Percentiles rank a stretch among this genome's conserved stretches.
phyloP scores from a whole-genome alignment of 805 yeast species.

The Yamadazyma sp. region DNA sequence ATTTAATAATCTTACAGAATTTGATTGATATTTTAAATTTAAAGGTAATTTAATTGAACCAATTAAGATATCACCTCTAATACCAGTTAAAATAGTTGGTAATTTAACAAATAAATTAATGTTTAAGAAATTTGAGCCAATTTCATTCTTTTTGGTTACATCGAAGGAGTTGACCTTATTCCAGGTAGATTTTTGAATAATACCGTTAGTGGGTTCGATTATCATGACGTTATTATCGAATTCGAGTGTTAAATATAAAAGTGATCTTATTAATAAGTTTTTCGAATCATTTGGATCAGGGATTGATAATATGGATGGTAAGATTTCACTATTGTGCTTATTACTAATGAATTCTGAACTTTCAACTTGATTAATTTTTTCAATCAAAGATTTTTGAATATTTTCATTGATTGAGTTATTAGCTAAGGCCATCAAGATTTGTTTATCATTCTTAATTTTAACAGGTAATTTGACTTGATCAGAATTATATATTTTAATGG shows the following conservation, averaged over 20 bases:
- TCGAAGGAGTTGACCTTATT: slow-evolving; percentile 90
- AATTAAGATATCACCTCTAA: slow-evolving; percentile 65
- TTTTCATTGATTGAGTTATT: slow-evolving; percentile 41
- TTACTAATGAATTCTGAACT: slow-evolving; percentile 23
- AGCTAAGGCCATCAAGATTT: slow-evolving; percentile 63
- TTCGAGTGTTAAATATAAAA: slow-evolving; percentile 84
- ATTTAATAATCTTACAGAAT: slow-evolving; percentile 56
- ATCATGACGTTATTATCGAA: slow-evolving; percentile 92
- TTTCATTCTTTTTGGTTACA: slow-evolving; percentile 45
- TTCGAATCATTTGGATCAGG: slow-evolving; percentile 31
- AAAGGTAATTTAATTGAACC: slow-evolving; percentile 69
- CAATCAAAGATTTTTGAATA: slow-evolving; percentile 27
- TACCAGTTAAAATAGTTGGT: slow-evolving; percentile 52
- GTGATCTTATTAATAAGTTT: slow-evolving; percentile 53
- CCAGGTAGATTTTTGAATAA: slow-evolving; percentile 75
- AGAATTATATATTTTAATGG: slow-evolving; percentile 74
- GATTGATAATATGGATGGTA: slow-evolving; percentile 55
- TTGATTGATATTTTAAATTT: slow-evolving; percentile 49
- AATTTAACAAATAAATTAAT: slow-evolving; percentile 77
- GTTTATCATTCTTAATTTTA: slow-evolving; percentile 61
- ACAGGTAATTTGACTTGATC: slow-evolving; percentile 68
- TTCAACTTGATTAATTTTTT: slow-evolving; percentile 25
- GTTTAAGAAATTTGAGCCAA: slow-evolving; percentile 51
- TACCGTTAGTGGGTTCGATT: slow-evolving; percentile 82
- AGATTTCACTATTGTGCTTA: slow-evolving; percentile 30